A percentile compares a stretch with the other conserved stretches of the same genome.
phyloP scores from a whole-genome alignment of 805 yeast genomes.

The Yarrowia sp. region DNA sequence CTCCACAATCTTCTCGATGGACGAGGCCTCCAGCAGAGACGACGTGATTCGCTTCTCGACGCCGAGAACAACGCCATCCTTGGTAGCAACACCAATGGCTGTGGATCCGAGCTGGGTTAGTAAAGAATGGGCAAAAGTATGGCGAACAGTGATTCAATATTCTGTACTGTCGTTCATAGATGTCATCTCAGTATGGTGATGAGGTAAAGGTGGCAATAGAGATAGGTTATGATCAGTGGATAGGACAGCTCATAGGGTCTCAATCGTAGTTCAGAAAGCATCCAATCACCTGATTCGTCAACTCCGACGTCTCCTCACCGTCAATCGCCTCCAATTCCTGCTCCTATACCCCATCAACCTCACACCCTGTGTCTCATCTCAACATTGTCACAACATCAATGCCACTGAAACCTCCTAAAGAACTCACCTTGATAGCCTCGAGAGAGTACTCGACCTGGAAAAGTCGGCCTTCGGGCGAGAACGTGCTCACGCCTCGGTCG shows the following conservation, averaged over 20 bases:
- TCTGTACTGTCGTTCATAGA: too few relatives aligned
- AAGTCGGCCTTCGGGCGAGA: slow-evolving; percentile 97
- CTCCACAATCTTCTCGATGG: slow-evolving; percentile 95
- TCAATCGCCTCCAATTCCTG: too few relatives aligned
- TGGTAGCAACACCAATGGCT: slow-evolving; percentile 94
- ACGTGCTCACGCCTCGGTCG: slow-evolving; percentile 98
- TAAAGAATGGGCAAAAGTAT: neutral
- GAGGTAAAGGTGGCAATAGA: slow-evolving; percentile 14
- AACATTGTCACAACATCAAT: neutral
- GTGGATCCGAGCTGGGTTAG: slow-evolving; percentile 76
- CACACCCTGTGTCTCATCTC: too few relatives aligned
- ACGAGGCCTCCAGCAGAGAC: slow-evolving; percentile 84
- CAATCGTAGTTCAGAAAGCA: neutral
- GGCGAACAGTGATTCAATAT: neutral
- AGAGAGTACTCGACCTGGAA: slow-evolving; percentile 98
- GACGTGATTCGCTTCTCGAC: slow-evolving; percentile 98
- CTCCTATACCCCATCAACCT: too few relatives aligned
- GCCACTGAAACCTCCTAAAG: neutral
- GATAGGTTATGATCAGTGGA: too few relatives aligned
- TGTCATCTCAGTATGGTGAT: too few relatives aligned
- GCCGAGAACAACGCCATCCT: slow-evolving; percentile 94
- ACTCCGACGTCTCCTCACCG: too few relatives aligned
- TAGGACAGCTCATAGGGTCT: neutral
- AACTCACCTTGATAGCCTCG: slow-evolving; percentile 75
- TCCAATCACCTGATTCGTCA: too few relatives aligned